These are phyloP conservation scores for Sclerotinia glacialis DNA, from an alignment of 2,329 filamentous ascomycete species.

Conservation along the genomic window DNA sequence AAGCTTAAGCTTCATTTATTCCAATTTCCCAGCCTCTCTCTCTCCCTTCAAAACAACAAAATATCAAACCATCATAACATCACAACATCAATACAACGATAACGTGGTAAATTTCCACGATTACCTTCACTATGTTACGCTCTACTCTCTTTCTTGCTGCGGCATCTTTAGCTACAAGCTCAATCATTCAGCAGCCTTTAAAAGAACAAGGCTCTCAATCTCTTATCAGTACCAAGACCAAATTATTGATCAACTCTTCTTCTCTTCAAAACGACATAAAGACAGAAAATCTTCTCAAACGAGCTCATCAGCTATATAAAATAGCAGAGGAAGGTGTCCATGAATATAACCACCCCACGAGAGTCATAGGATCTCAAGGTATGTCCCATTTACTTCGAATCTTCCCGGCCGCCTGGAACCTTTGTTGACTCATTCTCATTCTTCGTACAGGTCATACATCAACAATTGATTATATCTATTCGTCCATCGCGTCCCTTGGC, in stretches of 20 bases:
- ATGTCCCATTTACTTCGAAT: constrained; percentile 24
- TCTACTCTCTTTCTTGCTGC: constrained; percentile 10
- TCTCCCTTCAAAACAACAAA: neutral
- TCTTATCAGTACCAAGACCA: constrained; percentile 28
- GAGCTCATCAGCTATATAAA: constrained; percentile 60
- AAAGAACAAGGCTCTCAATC: constrained; percentile 27
- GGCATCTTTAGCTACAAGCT: constrained; percentile 25
- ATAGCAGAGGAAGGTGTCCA: constrained; percentile 58
- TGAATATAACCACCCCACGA: constrained; percentile 66
- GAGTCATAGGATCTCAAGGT: constrained; percentile 68
- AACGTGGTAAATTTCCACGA: neutral
- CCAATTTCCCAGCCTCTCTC: constrained; percentile 14
- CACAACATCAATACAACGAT: neutral
- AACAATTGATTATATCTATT: constrained; percentile 62
- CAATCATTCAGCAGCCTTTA: constrained; percentile 29
- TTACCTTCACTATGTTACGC: constrained; percentile 18
- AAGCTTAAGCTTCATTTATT: constrained; percentile 11
- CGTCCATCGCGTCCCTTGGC: constrained; percentile 52
- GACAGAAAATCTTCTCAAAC: constrained; percentile 53
- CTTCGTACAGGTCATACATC: constrained; percentile 55
- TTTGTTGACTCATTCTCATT: constrained; percentile 27
- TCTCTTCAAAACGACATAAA: constrained; percentile 57
- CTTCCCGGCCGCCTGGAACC: constrained; percentile 7
- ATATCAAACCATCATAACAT: neutral
- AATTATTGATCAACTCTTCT: constrained; percentile 48